These are phyloP conservation scores for Mycena maculata DNA, from an alignment of 768 basidiomycete species.

Conservation along the genomic window DNA sequence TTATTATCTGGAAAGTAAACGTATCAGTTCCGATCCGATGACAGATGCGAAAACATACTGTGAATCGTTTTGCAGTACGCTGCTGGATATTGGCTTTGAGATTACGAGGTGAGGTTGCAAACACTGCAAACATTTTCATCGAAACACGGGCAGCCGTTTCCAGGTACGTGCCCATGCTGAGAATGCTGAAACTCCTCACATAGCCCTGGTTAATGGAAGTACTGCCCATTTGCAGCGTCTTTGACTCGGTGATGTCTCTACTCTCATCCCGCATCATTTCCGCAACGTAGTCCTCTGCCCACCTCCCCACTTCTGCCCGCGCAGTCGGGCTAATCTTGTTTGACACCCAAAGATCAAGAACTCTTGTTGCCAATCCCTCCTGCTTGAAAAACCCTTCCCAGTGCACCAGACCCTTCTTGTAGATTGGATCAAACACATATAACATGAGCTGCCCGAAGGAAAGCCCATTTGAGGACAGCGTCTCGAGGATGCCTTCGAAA, in stretches of 20 bases:
- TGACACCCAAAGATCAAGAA: constrained; percentile 45
- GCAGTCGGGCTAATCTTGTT: constrained; percentile 32
- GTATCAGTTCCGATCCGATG: too few species aligned
- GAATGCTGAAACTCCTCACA: constrained; percentile 30
- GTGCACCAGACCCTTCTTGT: constrained; percentile 31
- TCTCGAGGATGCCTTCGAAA: constrained; percentile 20
- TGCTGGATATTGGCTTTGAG: too few species aligned
- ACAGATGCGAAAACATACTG: too few species aligned
- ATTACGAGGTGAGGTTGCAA: constrained; percentile 36
- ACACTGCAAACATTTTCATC: constrained; percentile 30
- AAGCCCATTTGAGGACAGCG: constrained; percentile 18
- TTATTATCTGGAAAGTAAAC: too few species aligned
- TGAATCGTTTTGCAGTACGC: too few species aligned
- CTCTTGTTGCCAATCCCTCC: constrained; percentile 11
- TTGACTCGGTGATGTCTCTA: constrained; percentile 28
- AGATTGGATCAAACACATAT: constrained; percentile 42
- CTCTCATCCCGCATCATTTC: constrained; percentile 34
- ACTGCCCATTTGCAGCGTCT: constrained; percentile 35
- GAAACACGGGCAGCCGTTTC: constrained; percentile 18
- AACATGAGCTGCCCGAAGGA: constrained; percentile 37
- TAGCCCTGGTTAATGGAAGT: constrained; percentile 20
- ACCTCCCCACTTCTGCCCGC: constrained; percentile 31
- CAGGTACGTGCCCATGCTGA: background rate
- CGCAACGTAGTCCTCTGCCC: constrained; percentile 40
- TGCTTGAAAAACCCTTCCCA: constrained; percentile 41